Conservation (phyloP, 2,329 filamentous ascomycete species). For the Purpureocillium lavendulum region DNA sequence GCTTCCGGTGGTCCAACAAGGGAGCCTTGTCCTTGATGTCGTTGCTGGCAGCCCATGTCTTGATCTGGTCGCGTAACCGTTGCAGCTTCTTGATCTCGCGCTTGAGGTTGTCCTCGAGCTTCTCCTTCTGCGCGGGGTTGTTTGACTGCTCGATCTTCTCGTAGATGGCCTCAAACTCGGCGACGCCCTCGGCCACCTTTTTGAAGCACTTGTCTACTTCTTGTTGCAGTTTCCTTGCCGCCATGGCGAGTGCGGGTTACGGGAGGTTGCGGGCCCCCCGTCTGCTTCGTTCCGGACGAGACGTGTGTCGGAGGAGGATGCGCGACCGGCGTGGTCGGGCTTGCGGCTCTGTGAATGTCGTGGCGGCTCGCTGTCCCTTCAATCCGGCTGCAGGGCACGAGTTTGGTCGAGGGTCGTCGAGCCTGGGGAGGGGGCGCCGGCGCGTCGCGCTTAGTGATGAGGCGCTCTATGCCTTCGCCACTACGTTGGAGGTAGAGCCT, state of each 20-base stretch:
- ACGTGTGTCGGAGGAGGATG: no score
- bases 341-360: no score
- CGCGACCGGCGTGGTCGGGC: no score
- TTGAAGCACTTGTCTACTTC: slow-evolving; percentile 99
- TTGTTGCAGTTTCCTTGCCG: slow-evolving; percentile 90
- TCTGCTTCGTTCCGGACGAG: neutral
- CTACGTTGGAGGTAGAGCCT: no score
- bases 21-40: slow-evolving; percentile 99
- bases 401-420: slow-evolving; percentile 1
- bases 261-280: neutral
- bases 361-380: no score
- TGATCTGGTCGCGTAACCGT: slow-evolving; percentile 94
- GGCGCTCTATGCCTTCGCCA: no score
- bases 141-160: slow-evolving; percentile 93
- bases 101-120: slow-evolving; percentile 95
- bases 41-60: slow-evolving; percentile 97
- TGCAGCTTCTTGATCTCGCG: slow-evolving; percentile 99
- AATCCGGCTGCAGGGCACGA: neutral
- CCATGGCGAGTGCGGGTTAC: slow-evolving; percentile 53
- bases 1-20: slow-evolving; percentile 83
- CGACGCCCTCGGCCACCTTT: slow-evolving; percentile 88
- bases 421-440: neutral
- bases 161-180: slow-evolving; percentile 89
- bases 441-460: neutral
- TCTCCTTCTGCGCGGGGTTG: slow-evolving; percentile 94